Evolutionary conservation across 768 basidiomycete species (phyloP).

Genomic region (Thelephora ganbajun): DNA sequence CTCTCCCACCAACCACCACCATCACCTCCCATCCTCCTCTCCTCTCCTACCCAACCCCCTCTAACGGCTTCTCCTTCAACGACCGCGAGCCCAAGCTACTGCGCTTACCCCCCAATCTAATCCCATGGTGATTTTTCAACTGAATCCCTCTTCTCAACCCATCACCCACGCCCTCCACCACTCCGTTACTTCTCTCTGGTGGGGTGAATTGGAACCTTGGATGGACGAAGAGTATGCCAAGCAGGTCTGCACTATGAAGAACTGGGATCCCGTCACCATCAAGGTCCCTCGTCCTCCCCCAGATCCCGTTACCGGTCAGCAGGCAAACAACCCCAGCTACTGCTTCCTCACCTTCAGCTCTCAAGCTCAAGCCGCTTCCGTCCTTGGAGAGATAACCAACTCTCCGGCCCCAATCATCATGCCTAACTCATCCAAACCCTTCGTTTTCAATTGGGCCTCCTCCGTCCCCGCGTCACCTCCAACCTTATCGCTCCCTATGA

Average conservation of each 20-base stretch:
- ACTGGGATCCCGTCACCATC: slow-evolving; percentile 69
- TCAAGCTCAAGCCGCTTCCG: slow-evolving; percentile 50
- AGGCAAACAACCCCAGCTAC: slow-evolving; percentile 76
- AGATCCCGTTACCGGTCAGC: slow-evolving; percentile 43
- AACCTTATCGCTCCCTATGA: slow-evolving; percentile 9
- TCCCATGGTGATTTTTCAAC: background rate
- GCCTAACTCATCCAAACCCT: slow-evolving; percentile 79
- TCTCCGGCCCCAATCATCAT: slow-evolving; percentile 37
- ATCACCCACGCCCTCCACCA: background rate
- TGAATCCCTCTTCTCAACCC: background rate
- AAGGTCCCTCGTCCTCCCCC: slow-evolving; percentile 54
- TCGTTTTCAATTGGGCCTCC: slow-evolving; percentile 70
- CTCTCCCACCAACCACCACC: background rate
- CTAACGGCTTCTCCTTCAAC: background rate
- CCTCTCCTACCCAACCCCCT: background rate
- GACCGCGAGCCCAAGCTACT: background rate
- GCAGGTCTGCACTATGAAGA: slow-evolving; percentile 76
- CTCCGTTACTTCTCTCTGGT: slow-evolving; percentile 49
- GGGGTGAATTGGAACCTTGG: slow-evolving; percentile 87
- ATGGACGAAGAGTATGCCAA: slow-evolving; percentile 95
- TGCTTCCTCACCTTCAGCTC: slow-evolving; percentile 81
- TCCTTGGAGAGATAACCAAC: slow-evolving; percentile 52
- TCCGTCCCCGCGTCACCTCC: slow-evolving; percentile 23
- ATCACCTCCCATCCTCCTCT: background rate
- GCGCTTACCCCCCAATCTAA: background rate